Evolutionary conservation across 202 grass and related monocot species (phyloP), one percentile per base, ranked within the genome.

Genomic region (Eragrostis tef): DNA sequence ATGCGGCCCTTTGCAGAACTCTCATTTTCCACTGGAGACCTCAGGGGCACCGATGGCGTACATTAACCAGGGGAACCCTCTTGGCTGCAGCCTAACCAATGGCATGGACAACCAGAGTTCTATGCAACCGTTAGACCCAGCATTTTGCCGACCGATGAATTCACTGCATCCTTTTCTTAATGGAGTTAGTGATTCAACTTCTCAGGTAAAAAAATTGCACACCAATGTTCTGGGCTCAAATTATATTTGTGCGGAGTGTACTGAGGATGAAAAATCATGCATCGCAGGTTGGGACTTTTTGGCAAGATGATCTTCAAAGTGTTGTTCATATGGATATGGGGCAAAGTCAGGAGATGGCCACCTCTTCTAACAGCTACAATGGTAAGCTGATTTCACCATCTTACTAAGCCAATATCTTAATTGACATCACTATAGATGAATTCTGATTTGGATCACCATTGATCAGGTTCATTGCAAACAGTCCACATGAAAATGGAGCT

Each of bases 401-500:
- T 50, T 78, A 24, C 49, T 45, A 46, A 34, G 10, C 67, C 45
- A 31, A 17, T 42, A 11, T 47, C 49, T 56, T 64, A 17, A 19
- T 81, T 65, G 6, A 3, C 66, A 6, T 51, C 24, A 9, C 19
- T 15, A n/a, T 69, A 51, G 34, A 22, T 54, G 34, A 59, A 12
- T 84, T 27, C 79, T 81, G 72, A 83, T 47, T 57, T 60, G 21
- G 57, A 66, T 70, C 58, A 9, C 21, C 22, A 14, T 47, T 8
- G 20, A 53, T 42, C 91, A 98, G 96, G 96, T 48, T 80, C 88
- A 39, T 87, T 90, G 78, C 89, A 93, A 82, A 81, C 86, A 90
- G 93, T 87, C 87, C 89, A 93, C 82, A 96, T 95, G 93, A 99
- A 99, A 89, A 95, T 93, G 91, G 96, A 99, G 88, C 90, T 91